These are phyloP conservation scores for Vigna reflexopilosa DNA, from an alignment of 306 rosid genomes.

Conservation along the genomic window DNA sequence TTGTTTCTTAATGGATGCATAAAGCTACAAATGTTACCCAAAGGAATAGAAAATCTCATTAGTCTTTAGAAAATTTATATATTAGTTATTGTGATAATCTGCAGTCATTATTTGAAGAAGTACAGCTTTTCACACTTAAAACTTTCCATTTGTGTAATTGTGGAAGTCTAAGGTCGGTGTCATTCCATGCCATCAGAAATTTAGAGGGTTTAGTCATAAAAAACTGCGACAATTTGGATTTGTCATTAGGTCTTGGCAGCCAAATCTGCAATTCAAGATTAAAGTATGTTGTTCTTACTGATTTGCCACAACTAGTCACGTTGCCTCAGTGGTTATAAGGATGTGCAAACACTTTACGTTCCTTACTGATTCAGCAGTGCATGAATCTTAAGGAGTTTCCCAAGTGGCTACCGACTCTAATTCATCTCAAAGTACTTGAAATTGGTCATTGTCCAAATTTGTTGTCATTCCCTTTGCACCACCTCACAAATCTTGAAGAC, in stretches of 20 bases:
- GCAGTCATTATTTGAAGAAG: not conserved
- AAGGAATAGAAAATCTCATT: not conserved
- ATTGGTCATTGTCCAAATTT: not conserved
- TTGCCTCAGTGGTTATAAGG: not conserved
- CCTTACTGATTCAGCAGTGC: accelerated
- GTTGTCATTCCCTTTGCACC: not conserved
- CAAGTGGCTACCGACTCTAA: not conserved
- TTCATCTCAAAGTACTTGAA: not conserved
- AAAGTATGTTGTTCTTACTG: not conserved
- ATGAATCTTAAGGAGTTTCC: not conserved
- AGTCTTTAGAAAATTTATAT: not conserved
- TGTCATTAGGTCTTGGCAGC: not conserved
- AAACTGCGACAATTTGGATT: not conserved
- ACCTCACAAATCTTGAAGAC: not conserved
- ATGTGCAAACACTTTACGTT: not conserved
- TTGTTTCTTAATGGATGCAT: not conserved
- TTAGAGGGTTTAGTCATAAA: not conserved
- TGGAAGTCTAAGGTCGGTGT: not conserved
- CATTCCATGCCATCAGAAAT: not conserved
- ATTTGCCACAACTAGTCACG: not conserved
- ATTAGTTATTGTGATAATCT: not conserved
- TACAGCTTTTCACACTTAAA: not conserved
- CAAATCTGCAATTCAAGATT: not conserved
- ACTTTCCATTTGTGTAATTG: accelerated
- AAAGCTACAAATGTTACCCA: not conserved